A percentile compares a stretch with the other conserved stretches of the same genome.
Evolutionary conservation across 176 grass and related monocot genomes (phyloP).

Genomic region (Alloteropsis semialata): DNA sequence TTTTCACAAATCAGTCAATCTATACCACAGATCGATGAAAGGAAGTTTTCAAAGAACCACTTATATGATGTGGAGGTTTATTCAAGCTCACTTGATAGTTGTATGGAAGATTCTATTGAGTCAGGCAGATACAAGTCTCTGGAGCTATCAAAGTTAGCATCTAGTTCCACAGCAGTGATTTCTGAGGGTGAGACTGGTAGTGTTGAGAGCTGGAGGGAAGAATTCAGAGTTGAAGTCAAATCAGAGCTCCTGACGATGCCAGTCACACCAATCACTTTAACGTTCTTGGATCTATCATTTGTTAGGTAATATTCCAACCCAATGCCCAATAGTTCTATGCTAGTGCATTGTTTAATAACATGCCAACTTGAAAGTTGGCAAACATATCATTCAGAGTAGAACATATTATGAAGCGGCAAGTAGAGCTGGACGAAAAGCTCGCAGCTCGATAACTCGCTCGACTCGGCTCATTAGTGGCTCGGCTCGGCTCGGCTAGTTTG

Average conservation of each 20-base stretch:
- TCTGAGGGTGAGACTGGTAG: not conserved
- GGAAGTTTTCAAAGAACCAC: conserved; percentile 10
- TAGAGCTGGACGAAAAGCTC: no score
- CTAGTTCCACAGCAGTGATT: not conserved
- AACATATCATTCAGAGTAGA: not conserved
- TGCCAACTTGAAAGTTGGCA: not conserved
- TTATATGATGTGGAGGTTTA: conserved; percentile 13
- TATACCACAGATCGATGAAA: not conserved
- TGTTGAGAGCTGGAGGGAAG: conserved; percentile 13
- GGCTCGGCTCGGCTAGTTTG: no score
- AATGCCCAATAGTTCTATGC: not conserved
- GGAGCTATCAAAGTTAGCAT: not conserved
- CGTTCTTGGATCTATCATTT: conserved; percentile 36
- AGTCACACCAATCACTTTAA: conserved; percentile 15
- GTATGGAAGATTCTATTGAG: not conserved
- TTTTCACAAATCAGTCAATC: conserved; percentile 15
- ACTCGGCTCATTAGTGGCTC: no score
- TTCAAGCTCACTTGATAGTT: not conserved
- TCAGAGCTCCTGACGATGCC: conserved; percentile 16
- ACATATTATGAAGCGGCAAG: not conserved
- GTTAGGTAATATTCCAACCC: conserved; percentile 6
- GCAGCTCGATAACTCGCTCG: no score
- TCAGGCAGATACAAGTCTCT: conserved; percentile 5
- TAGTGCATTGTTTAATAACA: not conserved
- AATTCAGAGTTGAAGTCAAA: conserved; percentile 3